Percentiles rank a stretch among this genome's conserved stretches.
Evolutionary conservation across 2,329 filamentous ascomycete genomes (phyloP).

Genomic region (Penicillium sp.): DNA sequence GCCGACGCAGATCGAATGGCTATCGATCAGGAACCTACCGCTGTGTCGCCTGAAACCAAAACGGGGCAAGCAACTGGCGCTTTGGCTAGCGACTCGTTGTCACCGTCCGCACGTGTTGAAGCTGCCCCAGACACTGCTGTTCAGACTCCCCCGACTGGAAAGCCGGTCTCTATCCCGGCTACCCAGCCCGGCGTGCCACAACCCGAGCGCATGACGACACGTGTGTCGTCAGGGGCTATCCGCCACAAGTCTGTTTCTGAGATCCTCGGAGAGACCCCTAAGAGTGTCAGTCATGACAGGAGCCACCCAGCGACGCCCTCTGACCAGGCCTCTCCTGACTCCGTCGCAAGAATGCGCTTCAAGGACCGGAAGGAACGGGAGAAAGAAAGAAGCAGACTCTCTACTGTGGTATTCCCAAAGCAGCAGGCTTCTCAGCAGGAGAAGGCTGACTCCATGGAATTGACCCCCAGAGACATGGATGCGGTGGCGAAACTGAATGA

Average conservation of each 20-base stretch:
- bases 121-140: slow-evolving; percentile 11
- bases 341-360: slow-evolving; percentile 40
- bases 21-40: slow-evolving; percentile 14
- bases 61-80: slow-evolving; percentile 12
- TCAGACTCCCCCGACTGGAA: slow-evolving; percentile 18
- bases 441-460: slow-evolving; percentile 40
- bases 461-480: slow-evolving; percentile 45
- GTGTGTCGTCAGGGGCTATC: slow-evolving; percentile 67
- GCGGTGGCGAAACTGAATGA: slow-evolving; percentile 45
- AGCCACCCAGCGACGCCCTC: slow-evolving; percentile 23
- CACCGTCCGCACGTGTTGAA: slow-evolving; percentile 15
- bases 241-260: slow-evolving; percentile 70
- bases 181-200: slow-evolving; percentile 32
- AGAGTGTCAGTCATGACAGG: slow-evolving; percentile 36
- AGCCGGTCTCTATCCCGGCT: slow-evolving; percentile 20
- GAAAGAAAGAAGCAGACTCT: slow-evolving; percentile 60
- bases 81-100: slow-evolving; percentile 13
- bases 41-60: slow-evolving; percentile 12
- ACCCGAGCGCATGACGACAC: slow-evolving; percentile 60
- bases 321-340: slow-evolving; percentile 29
- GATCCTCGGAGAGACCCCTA: slow-evolving; percentile 60
- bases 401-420: slow-evolving; percentile 75
- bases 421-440: slow-evolving; percentile 55
- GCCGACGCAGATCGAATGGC: slow-evolving; percentile 21
- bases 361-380: slow-evolving; percentile 55